Evolutionary conservation across 345 rosid species (phyloP).

Genomic region (Lepidium aucheri): DNA sequence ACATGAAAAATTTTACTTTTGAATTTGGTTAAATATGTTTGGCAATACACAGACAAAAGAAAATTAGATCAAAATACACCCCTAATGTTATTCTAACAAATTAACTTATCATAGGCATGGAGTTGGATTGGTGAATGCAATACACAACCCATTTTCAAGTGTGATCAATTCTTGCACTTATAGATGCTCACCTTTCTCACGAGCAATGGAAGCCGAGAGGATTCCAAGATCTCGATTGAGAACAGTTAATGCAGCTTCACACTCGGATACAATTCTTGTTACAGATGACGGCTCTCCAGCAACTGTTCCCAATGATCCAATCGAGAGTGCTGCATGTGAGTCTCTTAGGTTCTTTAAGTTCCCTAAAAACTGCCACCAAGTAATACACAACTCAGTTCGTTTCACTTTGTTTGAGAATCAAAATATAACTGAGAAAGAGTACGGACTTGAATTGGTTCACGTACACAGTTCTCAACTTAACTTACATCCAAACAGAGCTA

Average conservation of each 20-base stretch:
- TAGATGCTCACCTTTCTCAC: constrained; percentile 47
- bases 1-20: neutral
- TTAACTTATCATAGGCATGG: neutral
- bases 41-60: neutral
- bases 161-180: constrained; percentile 4
- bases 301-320: constrained; percentile 75
- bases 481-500: neutral
- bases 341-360: constrained; percentile 95
- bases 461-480: neutral
- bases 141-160: neutral
- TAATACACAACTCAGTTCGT: neutral
- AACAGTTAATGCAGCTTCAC: constrained; percentile 79
- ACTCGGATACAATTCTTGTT: constrained; percentile 78
- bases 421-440: neutral
- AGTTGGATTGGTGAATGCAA: neutral
- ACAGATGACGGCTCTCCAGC: constrained; percentile 89
- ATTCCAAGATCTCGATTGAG: constrained; percentile 83
- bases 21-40: neutral
- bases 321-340: constrained; percentile 84
- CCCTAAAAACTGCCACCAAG: constrained; percentile 64
- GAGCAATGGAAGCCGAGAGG: constrained; percentile 81
- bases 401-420: neutral
- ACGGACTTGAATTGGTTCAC: neutral
- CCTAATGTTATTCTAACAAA: constrained; percentile 4
- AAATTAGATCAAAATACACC: neutral